Evolutionary conservation across 345 rosid species (phyloP).

Genomic region (Populus alba): DNA sequence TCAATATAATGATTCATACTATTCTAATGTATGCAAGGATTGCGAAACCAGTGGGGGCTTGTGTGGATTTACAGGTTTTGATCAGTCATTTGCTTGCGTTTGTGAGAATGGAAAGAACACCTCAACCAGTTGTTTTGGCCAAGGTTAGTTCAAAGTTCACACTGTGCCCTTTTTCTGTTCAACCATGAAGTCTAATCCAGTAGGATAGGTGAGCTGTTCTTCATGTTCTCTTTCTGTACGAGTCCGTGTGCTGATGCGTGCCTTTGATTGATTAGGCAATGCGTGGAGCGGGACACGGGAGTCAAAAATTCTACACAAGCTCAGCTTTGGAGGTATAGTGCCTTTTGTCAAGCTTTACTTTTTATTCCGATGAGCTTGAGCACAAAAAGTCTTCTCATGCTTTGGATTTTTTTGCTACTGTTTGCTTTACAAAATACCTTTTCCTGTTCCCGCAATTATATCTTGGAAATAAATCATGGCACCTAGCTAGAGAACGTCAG

Average conservation of each 20-base stretch:
- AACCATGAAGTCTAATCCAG: neutral
- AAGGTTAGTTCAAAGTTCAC: constrained; percentile 37
- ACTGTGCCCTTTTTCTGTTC: neutral
- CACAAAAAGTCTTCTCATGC: constrained; percentile 20
- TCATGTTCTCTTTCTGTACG: neutral
- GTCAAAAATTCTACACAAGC: constrained; percentile 38
- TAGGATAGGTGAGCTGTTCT: neutral
- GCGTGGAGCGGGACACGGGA: constrained; percentile 53
- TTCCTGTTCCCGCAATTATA: constrained; percentile 1
- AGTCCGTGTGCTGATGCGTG: neutral
- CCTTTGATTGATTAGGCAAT: constrained; percentile 30
- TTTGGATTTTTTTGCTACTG: neutral
- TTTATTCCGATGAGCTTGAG: neutral
- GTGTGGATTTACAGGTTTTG: constrained; percentile 60
- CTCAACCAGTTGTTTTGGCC: constrained; percentile 48
- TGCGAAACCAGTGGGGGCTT: constrained; percentile 64
- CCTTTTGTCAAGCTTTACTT: constrained; percentile 10
- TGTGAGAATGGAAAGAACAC: constrained; percentile 52
- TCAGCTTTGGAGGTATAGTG: constrained; percentile 39
- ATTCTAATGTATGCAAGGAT: constrained; percentile 39
- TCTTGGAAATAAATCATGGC: neutral
- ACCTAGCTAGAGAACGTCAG: neutral
- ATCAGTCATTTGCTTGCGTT: constrained; percentile 62
- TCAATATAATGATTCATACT: constrained; percentile 48
- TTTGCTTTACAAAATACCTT: neutral